Base-by-base conservation (phyloP, 2,329 filamentous ascomycete genomes). In the Acrocalymma vagum region DNA sequence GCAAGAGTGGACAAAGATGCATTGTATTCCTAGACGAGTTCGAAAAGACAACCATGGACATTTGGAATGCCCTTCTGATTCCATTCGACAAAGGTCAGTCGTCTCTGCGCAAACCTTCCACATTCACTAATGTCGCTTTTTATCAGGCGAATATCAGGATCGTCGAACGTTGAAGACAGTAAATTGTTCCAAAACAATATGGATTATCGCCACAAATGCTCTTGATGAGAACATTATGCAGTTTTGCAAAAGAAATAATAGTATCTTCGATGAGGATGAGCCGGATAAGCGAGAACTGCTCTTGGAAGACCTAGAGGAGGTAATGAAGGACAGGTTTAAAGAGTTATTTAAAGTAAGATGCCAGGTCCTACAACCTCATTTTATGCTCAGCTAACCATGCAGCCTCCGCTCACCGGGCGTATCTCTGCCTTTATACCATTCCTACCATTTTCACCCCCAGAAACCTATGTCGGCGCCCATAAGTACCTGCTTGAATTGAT, bases 1-100 rank as follows among this genome's bases (percentile, higher is more conserved):
- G 45, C 2, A 63, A 75, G 16, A 50, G 48, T 5, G 71, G 68
- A 2, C 22, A 67, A 32, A 53, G 62, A 13, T 65, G 63, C 23
- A 68, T 80, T 7, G 72, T 80, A 0, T 79, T 78, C 42, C 48
- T 80, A 10, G 77, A 80, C 34, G 77, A 81, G 34, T 78, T 80
- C 29, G 77, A 79, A 25, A 79, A 78, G 53, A 76, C 74, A 0
- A 62, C 48, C 0, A 11, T 55, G 4, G 65, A 71, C 1, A 63
- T 78, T 3, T 70, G 70, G 8, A 54, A 77, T 14, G 55, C 75
- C 5, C 57, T 80, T 6, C 54, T 81, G 2, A 44, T 75, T 3
- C 67, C 71, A 0, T 75, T 78, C 38, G 71, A 78, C 4, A 65
- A 67, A 26, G 75, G 75, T 71, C 54, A 43, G 44, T 29, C 14